Conservation (phyloP, 352 stramenopile species). For the Phytophthora parvispora region DNA sequence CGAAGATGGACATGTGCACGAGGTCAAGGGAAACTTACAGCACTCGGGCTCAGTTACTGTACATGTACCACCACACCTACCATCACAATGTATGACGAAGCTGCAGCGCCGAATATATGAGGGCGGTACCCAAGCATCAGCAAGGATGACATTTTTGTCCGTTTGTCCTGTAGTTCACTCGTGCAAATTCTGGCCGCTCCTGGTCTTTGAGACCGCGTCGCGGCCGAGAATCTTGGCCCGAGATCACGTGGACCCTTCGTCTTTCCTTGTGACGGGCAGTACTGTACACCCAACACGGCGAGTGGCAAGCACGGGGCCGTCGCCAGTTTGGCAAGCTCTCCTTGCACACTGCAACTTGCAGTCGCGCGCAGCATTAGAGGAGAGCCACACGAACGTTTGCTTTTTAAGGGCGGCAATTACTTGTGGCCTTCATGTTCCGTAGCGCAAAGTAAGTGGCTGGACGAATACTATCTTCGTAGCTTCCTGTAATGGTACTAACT, state of each 20-base stretch:
- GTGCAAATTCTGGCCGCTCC: background rate
- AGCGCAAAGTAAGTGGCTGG: too few relatives aligned
- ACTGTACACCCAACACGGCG: background rate
- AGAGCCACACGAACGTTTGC: too few relatives aligned
- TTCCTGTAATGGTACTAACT: too few relatives aligned
- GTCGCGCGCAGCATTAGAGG: background rate
- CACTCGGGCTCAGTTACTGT: too few relatives aligned
- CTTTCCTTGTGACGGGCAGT: constrained; percentile 1
- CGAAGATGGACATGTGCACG: background rate
- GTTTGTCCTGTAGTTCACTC: background rate
- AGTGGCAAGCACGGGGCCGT: background rate
- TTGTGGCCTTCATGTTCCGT: too few relatives aligned
- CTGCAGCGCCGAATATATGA: background rate
- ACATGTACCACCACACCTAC: background rate
- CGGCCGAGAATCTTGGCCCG: background rate
- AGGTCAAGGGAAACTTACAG: background rate
- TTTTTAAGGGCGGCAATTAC: too few relatives aligned
- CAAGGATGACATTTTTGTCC: background rate
- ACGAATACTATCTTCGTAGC: too few relatives aligned
- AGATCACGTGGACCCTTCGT: background rate
- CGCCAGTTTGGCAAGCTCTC: background rate
- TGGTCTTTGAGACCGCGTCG: background rate
- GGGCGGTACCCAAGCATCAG: background rate
- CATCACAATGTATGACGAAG: background rate
- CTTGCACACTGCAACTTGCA: constrained; percentile 5